Evolutionary conservation across 768 basidiomycete genomes (phyloP).

Genomic region (Galerina sulciceps): DNA sequence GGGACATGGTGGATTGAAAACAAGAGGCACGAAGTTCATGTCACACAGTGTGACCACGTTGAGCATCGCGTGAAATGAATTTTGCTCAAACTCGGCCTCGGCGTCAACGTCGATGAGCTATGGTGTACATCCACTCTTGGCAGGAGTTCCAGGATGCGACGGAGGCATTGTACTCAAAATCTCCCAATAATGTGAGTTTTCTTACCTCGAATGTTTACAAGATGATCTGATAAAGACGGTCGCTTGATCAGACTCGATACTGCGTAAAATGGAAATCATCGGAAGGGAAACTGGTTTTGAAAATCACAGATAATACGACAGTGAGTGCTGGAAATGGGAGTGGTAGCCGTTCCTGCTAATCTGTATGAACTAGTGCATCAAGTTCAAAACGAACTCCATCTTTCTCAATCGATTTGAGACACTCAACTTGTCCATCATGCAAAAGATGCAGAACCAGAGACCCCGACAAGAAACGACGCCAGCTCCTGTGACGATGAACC

Average conservation of each 20-base stretch:
- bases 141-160: conserved; percentile 91
- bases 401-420: conserved; percentile 97
- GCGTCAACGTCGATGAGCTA: conserved; percentile 51
- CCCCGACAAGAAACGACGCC: conserved; percentile 38
- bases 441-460: conserved; percentile 77
- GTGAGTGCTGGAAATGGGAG: conserved; percentile 48
- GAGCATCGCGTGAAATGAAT: too few relatives aligned
- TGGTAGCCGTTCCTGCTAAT: not conserved
- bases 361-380: conserved; percentile 71
- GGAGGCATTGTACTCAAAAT: conserved; percentile 79
- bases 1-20: conserved; percentile 13
- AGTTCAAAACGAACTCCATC: conserved; percentile 94
- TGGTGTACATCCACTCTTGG: conserved; percentile 92
- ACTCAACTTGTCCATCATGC: conserved; percentile 84
- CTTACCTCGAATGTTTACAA: not conserved
- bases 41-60: too few relatives aligned
- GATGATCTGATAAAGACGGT: conserved; percentile 1
- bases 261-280: conserved; percentile 89
- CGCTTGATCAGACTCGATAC: conserved; percentile 72
- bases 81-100: conserved; percentile 19
- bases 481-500: conserved; percentile 22
- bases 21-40: conserved; percentile 1
- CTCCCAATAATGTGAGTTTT: conserved; percentile 71
- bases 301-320: conserved; percentile 89
- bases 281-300: conserved; percentile 87